Percentiles rank a stretch among this genome's conserved stretches.
Evolutionary conservation across 2,329 filamentous ascomycete species (phyloP).

Genomic region (Fusarium neocosmosporiellum): DNA sequence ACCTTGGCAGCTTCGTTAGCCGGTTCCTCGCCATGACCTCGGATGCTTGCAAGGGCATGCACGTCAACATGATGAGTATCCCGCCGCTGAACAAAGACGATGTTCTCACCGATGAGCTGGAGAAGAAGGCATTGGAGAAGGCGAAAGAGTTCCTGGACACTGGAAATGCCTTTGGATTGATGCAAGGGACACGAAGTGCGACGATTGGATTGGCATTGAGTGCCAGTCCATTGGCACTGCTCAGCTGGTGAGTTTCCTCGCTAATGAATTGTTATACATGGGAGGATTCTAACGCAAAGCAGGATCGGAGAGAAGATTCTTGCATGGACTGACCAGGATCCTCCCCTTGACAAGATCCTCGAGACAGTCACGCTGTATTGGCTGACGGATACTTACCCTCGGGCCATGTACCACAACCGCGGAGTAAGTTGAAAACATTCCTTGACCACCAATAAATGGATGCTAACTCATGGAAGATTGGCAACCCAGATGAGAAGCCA

Average conservation of each 20-base stretch:
- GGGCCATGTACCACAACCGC: background rate
- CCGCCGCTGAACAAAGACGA: background rate
- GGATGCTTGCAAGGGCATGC: constrained; percentile 17
- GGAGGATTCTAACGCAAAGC: no score
- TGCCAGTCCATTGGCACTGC: background rate
- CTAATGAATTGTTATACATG: no score
- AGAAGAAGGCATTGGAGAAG: background rate
- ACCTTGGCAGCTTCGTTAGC: constrained; percentile 62
- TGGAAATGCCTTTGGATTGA: background rate
- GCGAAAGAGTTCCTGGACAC: background rate
- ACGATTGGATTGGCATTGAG: background rate
- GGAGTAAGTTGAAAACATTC: background rate
- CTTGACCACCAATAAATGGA: no score
- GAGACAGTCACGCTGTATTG: background rate
- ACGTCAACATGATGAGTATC: background rate
- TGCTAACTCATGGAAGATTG: background rate
- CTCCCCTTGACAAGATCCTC: background rate
- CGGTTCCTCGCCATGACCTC: constrained; percentile 48
- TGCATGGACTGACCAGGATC: background rate
- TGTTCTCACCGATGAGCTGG: background rate
- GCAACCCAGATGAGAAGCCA: background rate
- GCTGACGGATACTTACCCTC: background rate
- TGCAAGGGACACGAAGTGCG: background rate
- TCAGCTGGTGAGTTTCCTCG: background rate
- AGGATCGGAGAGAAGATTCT: background rate